These are phyloP conservation scores for Coleophoma eucalyptorum DNA, from an alignment of 2,329 filamentous ascomycete genomes.

Conservation along the genomic window DNA sequence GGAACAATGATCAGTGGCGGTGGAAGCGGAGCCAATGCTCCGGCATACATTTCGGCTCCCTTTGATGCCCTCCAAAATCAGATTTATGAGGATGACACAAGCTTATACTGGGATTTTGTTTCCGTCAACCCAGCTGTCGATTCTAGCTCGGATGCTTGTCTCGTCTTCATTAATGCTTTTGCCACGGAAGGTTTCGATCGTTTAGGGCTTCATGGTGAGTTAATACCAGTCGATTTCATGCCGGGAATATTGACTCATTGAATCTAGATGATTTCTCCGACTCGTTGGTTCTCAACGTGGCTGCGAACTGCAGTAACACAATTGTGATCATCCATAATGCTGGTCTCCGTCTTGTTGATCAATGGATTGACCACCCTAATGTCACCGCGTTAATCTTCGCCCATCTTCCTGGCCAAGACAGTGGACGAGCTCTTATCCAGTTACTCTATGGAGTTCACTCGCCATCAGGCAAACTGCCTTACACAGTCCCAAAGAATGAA, in stretches of 20 bases:
- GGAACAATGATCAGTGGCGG: constrained; percentile 41
- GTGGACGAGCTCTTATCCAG: constrained; percentile 55
- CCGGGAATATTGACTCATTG: neutral
- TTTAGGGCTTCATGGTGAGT: constrained; percentile 59
- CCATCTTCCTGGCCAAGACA: constrained; percentile 57
- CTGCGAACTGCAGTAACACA: constrained; percentile 54
- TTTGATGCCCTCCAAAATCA: constrained; percentile 50
- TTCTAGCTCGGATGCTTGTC: constrained; percentile 54
- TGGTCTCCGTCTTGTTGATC: constrained; percentile 54
- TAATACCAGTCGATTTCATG: constrained; percentile 3
- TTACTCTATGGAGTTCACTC: constrained; percentile 58
- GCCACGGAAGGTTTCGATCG: constrained; percentile 70
- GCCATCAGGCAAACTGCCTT: constrained; percentile 50
- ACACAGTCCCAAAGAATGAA: constrained; percentile 59
- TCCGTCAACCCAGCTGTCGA: constrained; percentile 43
- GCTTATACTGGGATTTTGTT: constrained; percentile 56
- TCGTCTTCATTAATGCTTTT: constrained; percentile 65
- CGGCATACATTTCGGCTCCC: constrained; percentile 46
- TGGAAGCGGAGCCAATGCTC: constrained; percentile 43
- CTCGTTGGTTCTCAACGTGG: constrained; percentile 50
- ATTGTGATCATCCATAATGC: constrained; percentile 63
- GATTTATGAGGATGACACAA: constrained; percentile 51
- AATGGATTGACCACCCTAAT: constrained; percentile 54
- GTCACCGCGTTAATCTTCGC: constrained; percentile 60
- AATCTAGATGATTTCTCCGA: constrained; percentile 39